These are phyloP conservation scores for Puccinia coronata DNA, from an alignment of 1,284 basidiomycete genomes.

Conservation along the genomic window DNA sequence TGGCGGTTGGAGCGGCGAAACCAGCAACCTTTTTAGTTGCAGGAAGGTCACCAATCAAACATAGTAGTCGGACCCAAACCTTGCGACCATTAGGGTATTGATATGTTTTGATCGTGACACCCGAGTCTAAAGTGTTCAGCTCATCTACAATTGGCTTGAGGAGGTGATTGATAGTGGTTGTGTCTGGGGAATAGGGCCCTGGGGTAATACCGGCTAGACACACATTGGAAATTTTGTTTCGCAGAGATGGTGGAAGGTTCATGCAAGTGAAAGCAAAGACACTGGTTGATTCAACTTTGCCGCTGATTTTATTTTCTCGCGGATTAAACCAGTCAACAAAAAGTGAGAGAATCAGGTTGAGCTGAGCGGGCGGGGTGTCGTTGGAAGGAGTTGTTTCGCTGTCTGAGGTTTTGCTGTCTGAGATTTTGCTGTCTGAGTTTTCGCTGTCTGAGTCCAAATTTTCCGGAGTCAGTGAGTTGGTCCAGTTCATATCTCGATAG, in stretches of 20 bases:
- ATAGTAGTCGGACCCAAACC: not conserved
- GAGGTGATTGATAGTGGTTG: conserved; percentile 47
- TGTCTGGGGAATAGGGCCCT: conserved; percentile 44
- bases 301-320: conserved; percentile 41
- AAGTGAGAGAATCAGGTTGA: conserved; percentile 32
- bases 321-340: conserved; percentile 51
- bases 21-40: conserved; percentile 21
- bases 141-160: conserved; percentile 38
- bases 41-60: conserved; percentile 16
- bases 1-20: conserved; percentile 2
- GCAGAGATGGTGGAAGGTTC: conserved; percentile 48
- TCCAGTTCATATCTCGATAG: no score
- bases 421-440: no score
- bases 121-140: conserved; percentile 34
- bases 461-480: no score
- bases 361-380: no score
- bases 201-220: conserved; percentile 50
- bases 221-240: conserved; percentile 42
- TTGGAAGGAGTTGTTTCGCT: no score
- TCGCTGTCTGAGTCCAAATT: no score
- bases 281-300: conserved; percentile 42
- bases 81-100: conserved; percentile 28
- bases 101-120: conserved; percentile 26
- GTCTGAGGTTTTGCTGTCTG: no score
- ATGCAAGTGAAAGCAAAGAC: conserved; percentile 48